A percentile compares a stretch with the other conserved stretches of the same genome.
These are phyloP conservation scores for Starmerella stellata DNA, from an alignment of 805 yeast species.

Conservation along the genomic window DNA sequence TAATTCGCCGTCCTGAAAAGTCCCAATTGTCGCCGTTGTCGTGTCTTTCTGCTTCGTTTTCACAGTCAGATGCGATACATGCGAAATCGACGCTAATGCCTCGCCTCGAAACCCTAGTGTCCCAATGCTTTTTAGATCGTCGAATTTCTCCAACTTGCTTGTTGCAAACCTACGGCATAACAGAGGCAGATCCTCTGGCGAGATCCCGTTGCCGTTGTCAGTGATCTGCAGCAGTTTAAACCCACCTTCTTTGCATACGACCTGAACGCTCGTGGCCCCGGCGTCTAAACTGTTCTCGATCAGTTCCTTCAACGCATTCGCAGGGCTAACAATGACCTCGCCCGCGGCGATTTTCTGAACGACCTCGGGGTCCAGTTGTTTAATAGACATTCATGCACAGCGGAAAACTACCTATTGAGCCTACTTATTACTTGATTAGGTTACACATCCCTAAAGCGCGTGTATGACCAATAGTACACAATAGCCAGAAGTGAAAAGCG, in stretches of 20 bases:
- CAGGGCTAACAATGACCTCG: slow-evolving; percentile 83
- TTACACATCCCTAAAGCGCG: no score
- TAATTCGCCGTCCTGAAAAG: slow-evolving; percentile 50
- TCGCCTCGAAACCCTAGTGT: slow-evolving; percentile 65
- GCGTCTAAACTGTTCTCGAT: slow-evolving; percentile 90
- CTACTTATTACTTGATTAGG: no score
- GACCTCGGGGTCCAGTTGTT: slow-evolving; percentile 42
- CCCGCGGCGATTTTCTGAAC: slow-evolving; percentile 94
- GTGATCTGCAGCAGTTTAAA: slow-evolving; percentile 66
- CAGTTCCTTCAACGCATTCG: slow-evolving; percentile 84
- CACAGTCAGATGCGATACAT: slow-evolving; percentile 65
- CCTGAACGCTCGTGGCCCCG: slow-evolving; percentile 49
- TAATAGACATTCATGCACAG: slow-evolving; percentile 3
- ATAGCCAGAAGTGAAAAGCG: no score
- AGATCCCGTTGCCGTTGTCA: slow-evolving; percentile 78
- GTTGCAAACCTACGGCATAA: slow-evolving; percentile 90
- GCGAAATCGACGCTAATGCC: slow-evolving; percentile 87
- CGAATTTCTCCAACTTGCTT: slow-evolving; percentile 56
- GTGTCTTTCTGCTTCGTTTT: slow-evolving; percentile 48
- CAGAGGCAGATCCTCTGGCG: slow-evolving; percentile 46
- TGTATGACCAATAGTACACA: no score
- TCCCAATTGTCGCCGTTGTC: slow-evolving; percentile 51
- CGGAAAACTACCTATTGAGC: no score
- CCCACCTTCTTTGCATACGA: slow-evolving; percentile 83
- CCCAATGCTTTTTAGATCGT: slow-evolving; percentile 31